Percentiles rank a stretch among this genome's conserved stretches.
Conservation (phyloP, 768 basidiomycete genomes). For the Ramaria sp. region DNA sequence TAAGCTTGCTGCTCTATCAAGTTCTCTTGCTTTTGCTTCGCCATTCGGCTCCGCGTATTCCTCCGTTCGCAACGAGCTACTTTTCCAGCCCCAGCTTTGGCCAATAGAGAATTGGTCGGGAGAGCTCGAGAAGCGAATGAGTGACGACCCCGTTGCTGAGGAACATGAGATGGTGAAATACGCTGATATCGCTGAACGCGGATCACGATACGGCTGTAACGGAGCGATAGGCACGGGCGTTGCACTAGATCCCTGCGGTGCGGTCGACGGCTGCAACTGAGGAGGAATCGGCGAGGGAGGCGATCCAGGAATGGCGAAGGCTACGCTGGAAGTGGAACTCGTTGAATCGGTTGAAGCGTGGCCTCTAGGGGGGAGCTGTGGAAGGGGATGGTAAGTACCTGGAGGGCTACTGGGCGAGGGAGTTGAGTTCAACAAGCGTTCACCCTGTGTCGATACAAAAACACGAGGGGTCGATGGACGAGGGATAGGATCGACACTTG, state of each 20-base stretch:
- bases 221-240: conserved; percentile 33
- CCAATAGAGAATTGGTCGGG: conserved; percentile 78
- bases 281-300: conserved; percentile 15
- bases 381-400: background rate
- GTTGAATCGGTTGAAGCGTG: background rate
- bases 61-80: conserved; percentile 39
- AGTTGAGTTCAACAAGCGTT: background rate
- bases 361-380: background rate
- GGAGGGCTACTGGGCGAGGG: background rate
- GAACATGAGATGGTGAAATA: conserved; percentile 81
- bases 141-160: conserved; percentile 66
- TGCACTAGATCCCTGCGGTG: conserved; percentile 1
- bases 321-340: background rate
- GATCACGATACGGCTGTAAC: conserved; percentile 64
- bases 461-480: conserved; percentile 42
- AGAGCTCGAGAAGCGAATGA: conserved; percentile 75
- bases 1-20: conserved; percentile 41
- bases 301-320: background rate
- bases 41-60: conserved; percentile 27
- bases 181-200: conserved; percentile 56
- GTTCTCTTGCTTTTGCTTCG: conserved; percentile 22
- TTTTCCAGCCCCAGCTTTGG: conserved; percentile 95
- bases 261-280: conserved; percentile 14
- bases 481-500: conserved; percentile 70
- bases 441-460: background rate